These are phyloP conservation scores for Xerocomus spinulosus DNA, from an alignment of 768 basidiomycete genomes.

Conservation along the genomic window DNA sequence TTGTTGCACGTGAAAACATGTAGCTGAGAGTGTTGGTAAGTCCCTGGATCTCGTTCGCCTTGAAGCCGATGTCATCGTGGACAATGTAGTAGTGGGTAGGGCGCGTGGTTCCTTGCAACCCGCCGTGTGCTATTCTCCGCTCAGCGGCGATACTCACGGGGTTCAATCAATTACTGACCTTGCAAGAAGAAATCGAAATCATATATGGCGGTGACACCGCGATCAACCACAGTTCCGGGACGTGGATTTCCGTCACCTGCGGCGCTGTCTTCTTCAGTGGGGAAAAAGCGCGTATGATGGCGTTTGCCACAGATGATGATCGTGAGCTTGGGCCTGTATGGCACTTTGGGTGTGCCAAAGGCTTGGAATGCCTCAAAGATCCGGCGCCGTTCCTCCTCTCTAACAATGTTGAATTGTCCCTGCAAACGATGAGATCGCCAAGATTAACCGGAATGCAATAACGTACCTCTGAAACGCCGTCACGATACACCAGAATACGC, in stretches of 20 bases:
- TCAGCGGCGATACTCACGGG: not conserved
- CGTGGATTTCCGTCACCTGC: conserved; percentile 47
- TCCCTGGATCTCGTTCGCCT: conserved; percentile 47
- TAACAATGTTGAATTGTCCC: conserved; percentile 48
- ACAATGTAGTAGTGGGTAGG: conserved; percentile 56
- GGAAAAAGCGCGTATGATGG: conserved; percentile 55
- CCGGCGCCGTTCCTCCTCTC: conserved; percentile 40
- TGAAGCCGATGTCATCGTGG: conserved; percentile 49
- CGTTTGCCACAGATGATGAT: conserved; percentile 56
- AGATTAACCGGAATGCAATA: not conserved
- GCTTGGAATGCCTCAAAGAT: conserved; percentile 40
- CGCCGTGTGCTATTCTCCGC: conserved; percentile 35
- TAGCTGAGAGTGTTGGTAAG: conserved; percentile 53
- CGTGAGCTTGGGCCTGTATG: conserved; percentile 45
- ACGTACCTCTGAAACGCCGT: conserved; percentile 75
- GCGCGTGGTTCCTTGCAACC: conserved; percentile 44
- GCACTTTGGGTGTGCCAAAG: conserved; percentile 33
- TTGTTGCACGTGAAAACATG: conserved; percentile 58
- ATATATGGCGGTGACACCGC: conserved; percentile 50
- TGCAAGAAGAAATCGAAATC: conserved; percentile 55
- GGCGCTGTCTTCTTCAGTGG: conserved; percentile 39
- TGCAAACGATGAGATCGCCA: conserved; percentile 19
- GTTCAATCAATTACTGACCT: conserved; percentile 25
- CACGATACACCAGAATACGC: conserved; percentile 54
- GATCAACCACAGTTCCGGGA: conserved; percentile 52